phyloP scores from a whole-genome alignment of 768 basidiomycete species.

The Hypsizygus marmoreus region DNA sequence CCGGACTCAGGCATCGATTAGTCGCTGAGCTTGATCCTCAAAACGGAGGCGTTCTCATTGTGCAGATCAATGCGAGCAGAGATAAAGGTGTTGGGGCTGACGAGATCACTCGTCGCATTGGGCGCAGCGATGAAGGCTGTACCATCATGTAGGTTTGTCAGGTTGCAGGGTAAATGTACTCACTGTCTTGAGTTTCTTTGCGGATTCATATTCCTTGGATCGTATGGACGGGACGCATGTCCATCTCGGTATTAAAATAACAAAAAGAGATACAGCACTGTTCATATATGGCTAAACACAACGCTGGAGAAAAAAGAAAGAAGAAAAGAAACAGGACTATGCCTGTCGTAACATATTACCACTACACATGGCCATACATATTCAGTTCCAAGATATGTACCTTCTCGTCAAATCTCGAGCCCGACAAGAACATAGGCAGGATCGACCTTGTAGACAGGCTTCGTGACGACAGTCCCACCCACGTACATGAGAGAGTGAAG shows the following conservation, averaged over 20 bases:
- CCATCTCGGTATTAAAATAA: too few species aligned
- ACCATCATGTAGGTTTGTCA: constrained; percentile 72
- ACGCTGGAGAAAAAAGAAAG: too few species aligned
- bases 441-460: constrained; percentile 75
- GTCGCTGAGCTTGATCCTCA: constrained; percentile 73
- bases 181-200: too few species aligned
- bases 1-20: constrained; percentile 61
- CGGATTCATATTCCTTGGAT: too few species aligned
- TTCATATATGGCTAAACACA: too few species aligned
- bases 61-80: constrained; percentile 52
- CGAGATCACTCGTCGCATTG: constrained; percentile 58
- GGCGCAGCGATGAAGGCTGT: constrained; percentile 58
- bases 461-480: constrained; percentile 82
- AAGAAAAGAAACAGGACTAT: too few species aligned
- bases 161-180: too few species aligned
- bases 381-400: too few species aligned
- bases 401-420: constrained; percentile 64
- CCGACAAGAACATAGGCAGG: constrained; percentile 83
- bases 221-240: too few species aligned
- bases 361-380: too few species aligned
- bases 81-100: constrained; percentile 51
- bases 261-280: too few species aligned
- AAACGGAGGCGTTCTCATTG: constrained; percentile 85
- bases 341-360: too few species aligned
- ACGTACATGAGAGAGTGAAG: constrained; percentile 93